phyloP scores from a whole-genome alignment of 2,329 filamentous ascomycete species.

The Cladosporium velox region DNA sequence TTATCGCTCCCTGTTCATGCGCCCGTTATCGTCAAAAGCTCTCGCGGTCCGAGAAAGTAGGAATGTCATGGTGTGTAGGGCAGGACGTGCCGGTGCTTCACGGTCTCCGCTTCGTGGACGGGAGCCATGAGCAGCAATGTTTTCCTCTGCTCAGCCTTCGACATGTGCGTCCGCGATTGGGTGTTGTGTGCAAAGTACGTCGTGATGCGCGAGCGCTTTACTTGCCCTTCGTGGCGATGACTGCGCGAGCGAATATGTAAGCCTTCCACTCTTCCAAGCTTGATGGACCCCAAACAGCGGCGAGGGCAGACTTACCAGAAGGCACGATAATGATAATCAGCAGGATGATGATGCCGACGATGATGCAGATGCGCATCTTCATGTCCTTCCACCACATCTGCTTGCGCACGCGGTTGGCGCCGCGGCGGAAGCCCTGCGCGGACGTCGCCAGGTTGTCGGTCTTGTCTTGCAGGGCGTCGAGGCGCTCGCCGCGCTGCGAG shows the following conservation, averaged over 20 bases:
- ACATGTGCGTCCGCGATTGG: slow-evolving; percentile 3
- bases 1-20: slow-evolving; percentile 21
- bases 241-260: slow-evolving; percentile 6
- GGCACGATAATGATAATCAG: slow-evolving; percentile 94
- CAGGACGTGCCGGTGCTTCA: background rate
- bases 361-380: slow-evolving; percentile 99
- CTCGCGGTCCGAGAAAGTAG: slow-evolving; percentile 5
- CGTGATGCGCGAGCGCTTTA: slow-evolving; percentile 6
- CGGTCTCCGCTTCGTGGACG: background rate
- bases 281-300: background rate
- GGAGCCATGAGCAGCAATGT: background rate
- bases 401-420: slow-evolving; percentile 87
- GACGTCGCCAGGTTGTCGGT: slow-evolving; percentile 90
- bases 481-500: slow-evolving; percentile 84
- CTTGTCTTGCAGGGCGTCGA: slow-evolving; percentile 89
- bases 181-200: slow-evolving; percentile 12
- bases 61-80: background rate
- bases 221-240: slow-evolving; percentile 23
- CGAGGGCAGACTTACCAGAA: slow-evolving; percentile 60
- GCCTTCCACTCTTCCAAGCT: background rate
- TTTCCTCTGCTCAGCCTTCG: background rate
- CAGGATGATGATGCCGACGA: slow-evolving; percentile 86
- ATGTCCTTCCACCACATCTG: slow-evolving; percentile 99
- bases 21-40: slow-evolving; percentile 20
- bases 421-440: slow-evolving; percentile 91